Base-by-base conservation (phyloP, 306 rosid genomes). In the Ammopiptanthus mongolicus region DNA sequence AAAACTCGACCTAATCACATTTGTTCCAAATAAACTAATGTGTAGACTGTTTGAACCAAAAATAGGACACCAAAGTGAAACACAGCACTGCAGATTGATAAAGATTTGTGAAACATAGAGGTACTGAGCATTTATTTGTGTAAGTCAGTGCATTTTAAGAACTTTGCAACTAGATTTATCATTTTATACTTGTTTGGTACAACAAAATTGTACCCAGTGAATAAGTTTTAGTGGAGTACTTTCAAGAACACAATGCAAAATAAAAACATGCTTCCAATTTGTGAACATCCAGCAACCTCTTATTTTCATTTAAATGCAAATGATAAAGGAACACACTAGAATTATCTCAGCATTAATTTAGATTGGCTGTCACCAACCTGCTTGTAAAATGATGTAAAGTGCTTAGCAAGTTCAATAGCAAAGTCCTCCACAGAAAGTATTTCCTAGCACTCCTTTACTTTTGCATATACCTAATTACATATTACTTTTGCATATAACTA, bases 361-460 rank as follows among this genome's bases (percentile, higher is more conserved):
- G 47, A 78, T 60, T 18, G 46, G 56, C 21, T 0, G 58, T 25
- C 41, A 78, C 73, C 74, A 63, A 90, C 98, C 98, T 85, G 96
- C 53, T 46, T 71, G 86, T 95, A 92, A 78, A 62, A 74, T 71
- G 93, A 90, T 36, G 90, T 86, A 69, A 95, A 95, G 83, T 95
- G 97, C 78, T 84, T 88, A 9, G 97, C 97, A 78, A 95, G 98
- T 31, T 22, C 4, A 86, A 95, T 76, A n/a, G 98, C 95, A 78
- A 91, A 95, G 28, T 87, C 92, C 80, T 95, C 98, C 29, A 69
- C 90, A 15, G 98, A 88, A 67, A 88, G 78, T 65, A 82, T 84
- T 51, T 87, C 93, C 0, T 88, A 73, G 50, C 90, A 87, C 73
- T 95, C 97, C 90, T 95, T 95, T 22, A 96, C 97, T 79, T 87